A percentile compares a stretch with the other conserved stretches of the same genome.
phyloP scores from a whole-genome alignment of 2,329 filamentous ascomycete species.

The Neofusicoccum laricinum region DNA sequence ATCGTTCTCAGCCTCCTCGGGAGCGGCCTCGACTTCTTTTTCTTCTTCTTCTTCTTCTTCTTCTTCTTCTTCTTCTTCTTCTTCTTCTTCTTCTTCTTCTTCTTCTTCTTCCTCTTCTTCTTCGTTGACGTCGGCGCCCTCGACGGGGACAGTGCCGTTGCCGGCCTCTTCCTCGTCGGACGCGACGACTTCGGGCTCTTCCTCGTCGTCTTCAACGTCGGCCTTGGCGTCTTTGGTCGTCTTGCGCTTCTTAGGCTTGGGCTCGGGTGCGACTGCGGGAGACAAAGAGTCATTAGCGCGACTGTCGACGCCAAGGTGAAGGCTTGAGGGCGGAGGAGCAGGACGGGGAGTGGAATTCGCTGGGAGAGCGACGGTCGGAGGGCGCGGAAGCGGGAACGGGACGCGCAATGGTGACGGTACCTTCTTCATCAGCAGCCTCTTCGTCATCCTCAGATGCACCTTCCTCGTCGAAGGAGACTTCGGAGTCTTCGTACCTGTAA shows the following conservation, averaged over 20 bases:
- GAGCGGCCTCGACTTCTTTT: slow-evolving; percentile 18
- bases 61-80: neutral
- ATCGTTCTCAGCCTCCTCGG: slow-evolving; percentile 23
- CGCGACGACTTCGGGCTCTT: slow-evolving; percentile 18
- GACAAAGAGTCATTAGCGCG: neutral
- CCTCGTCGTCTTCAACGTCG: slow-evolving; percentile 19
- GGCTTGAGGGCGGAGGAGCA: neutral
- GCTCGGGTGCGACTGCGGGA: slow-evolving; percentile 18
- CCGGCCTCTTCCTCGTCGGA: slow-evolving; percentile 23
- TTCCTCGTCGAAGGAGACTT: slow-evolving; percentile 16
- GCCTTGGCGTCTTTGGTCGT: slow-evolving; percentile 22
- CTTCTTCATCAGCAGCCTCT: slow-evolving; percentile 5
- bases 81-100: neutral
- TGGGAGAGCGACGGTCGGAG: neutral
- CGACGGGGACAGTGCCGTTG: slow-evolving; percentile 25
- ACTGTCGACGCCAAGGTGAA: neutral
- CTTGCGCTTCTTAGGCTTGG: slow-evolving; percentile 29
- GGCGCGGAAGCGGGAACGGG: neutral
- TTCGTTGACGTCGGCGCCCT: slow-evolving; percentile 22
- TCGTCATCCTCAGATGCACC: slow-evolving; percentile 17
- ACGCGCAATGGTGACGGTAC: neutral
- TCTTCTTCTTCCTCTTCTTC: slow-evolving; percentile 1
- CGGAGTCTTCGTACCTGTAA: slow-evolving; percentile 18
- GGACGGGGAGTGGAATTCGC: neutral
- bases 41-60: neutral